Base-by-base conservation (phyloP, 805 yeast genomes). In the Yamadazyma takamatsuzukensis region DNA sequence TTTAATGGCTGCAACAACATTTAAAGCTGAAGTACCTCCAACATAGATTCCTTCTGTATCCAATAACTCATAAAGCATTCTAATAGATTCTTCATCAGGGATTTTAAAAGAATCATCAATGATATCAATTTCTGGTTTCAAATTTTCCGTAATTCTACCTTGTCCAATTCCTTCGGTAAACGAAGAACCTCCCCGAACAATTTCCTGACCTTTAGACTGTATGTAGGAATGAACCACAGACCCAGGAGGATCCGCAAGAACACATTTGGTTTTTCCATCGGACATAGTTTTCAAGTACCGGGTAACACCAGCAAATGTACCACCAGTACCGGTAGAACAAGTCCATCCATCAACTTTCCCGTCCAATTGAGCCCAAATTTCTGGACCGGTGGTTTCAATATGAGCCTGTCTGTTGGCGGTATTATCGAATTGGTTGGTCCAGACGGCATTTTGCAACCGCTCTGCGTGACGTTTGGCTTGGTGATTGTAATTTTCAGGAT, bases 151-250 rank as follows among this genome's bases (percentile, higher is more conserved):
- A 48, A 89, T 82, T 48, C 97, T 74, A 29, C 96, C 96, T 61
- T 89, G 97, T 18, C 97, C 97, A 61, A 89, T 87, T 19, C 97
- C 97, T 63, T 89, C 97, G 18, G 96, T 89, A 58, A 89, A 87
- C 0, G 95, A 83, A 3, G 86, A 76, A 18, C 97, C 97, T 1
- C 74, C 70, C 49, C 88, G 74, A 26, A 77, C 86, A 36, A 81
- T 60, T 8, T 73, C 69, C 52, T 80, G 65, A 19, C 90, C 90
- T 12, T 78, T 76, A 4, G 83, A 68, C 40, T 76, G 78, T 39
- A 89, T 77, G 53, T 80, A 87, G 7, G 87, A 76, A 62, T 84
- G 85, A 28, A 89, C 70, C 30, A 83, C 84, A 3, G 93, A 80
- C 37, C 97, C 96, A 10, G 96, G 96, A 15, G 97, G 96, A 58